Conservation (phyloP, 1,284 basidiomycete species). For the Sphagnurus paluster region DNA sequence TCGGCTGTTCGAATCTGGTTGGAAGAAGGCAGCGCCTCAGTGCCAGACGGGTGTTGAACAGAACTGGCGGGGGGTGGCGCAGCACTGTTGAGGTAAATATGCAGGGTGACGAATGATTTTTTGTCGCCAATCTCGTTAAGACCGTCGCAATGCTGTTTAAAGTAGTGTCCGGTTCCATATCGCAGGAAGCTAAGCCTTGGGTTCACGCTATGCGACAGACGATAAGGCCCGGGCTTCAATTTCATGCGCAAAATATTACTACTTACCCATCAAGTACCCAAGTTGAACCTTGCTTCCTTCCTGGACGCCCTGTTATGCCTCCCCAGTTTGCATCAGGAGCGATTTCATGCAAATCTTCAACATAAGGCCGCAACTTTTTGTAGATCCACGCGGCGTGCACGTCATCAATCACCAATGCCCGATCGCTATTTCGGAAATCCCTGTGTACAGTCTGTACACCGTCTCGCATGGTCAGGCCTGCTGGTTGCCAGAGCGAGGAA, state of each 20-base stretch:
- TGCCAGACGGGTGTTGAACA: neutral
- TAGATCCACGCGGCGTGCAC: constrained; percentile 28
- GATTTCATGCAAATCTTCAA: constrained; percentile 31
- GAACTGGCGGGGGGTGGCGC: constrained; percentile 2
- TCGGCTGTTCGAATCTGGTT: too few species aligned
- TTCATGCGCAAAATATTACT: neutral
- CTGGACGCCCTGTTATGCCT: constrained; percentile 31
- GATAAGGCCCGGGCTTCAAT: neutral
- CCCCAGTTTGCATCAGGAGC: constrained; percentile 28
- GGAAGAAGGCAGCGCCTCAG: neutral
- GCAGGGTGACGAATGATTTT: constrained; percentile 41
- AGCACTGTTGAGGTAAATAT: constrained; percentile 37
- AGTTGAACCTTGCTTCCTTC: constrained; percentile 31
- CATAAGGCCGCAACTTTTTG: constrained; percentile 29
- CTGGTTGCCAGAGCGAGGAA: constrained; percentile 28
- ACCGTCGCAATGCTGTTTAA: constrained; percentile 42
- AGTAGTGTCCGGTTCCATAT: constrained; percentile 41
- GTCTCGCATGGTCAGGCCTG: constrained; percentile 27
- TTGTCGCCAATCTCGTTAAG: constrained; percentile 27
- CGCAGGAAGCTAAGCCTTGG: constrained; percentile 39
- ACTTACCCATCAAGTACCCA: constrained; percentile 34
- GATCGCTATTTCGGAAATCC: constrained; percentile 37
- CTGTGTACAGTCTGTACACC: constrained; percentile 29
- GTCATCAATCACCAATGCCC: constrained; percentile 28
- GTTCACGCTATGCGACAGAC: constrained; percentile 29